Conservation (phyloP, 176 grass and related monocot species). For the Ensete glaucum region DNA sequence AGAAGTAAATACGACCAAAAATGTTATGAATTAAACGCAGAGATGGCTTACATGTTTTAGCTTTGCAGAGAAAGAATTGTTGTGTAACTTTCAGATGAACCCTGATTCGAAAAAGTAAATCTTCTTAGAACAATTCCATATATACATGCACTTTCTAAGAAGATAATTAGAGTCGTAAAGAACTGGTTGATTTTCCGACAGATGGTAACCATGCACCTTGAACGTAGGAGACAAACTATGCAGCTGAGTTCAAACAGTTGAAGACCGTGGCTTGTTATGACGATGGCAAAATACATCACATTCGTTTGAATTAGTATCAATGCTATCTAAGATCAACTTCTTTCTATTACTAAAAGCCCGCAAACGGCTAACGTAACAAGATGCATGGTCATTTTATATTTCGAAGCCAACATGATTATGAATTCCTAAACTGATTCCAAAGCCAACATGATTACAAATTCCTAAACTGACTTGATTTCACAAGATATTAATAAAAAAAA, state of each 20-base stretch:
- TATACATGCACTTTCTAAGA: not conserved
- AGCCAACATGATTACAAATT: too few species aligned
- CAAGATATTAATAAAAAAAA: too few species aligned
- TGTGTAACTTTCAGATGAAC: slow-evolving; percentile 6
- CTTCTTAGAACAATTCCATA: not conserved
- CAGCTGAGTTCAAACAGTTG: not conserved
- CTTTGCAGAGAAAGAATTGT: slow-evolving; percentile 2
- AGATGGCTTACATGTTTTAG: slow-evolving; percentile 2
- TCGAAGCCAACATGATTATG: too few species aligned
- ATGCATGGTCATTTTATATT: too few species aligned
- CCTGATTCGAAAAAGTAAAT: slow-evolving; percentile 4
- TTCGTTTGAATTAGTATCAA: too few species aligned
- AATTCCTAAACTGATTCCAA: too few species aligned
- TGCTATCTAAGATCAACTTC: too few species aligned
- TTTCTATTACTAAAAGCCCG: too few species aligned
- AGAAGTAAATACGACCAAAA: not conserved
- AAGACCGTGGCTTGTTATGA: not conserved
- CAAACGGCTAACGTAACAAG: too few species aligned
- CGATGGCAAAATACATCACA: too few species aligned
- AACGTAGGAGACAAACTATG: not conserved
- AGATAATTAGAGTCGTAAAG: not conserved
- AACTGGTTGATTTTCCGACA: not conserved
- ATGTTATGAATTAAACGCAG: not conserved
- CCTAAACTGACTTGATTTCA: too few species aligned
- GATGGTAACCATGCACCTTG: not conserved